phyloP scores from a whole-genome alignment of 768 basidiomycete species.

The Auriscalpium vulgare region DNA sequence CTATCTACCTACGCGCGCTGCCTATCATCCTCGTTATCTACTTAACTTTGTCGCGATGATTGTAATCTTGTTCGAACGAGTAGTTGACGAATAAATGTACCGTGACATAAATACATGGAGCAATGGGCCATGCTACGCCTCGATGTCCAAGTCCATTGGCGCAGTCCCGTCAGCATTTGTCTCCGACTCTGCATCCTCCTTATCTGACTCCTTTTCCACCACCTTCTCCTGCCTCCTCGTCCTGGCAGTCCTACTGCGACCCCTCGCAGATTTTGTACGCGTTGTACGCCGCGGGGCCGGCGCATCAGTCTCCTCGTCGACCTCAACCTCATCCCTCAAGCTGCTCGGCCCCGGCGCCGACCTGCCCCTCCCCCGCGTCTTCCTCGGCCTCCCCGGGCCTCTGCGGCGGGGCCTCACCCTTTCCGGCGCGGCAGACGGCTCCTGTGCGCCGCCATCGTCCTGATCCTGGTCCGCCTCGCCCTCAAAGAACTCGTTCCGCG shows the following conservation, averaged over 20 bases:
- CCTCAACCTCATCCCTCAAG: constrained; percentile 12
- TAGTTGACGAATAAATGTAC: not conserved
- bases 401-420: not conserved
- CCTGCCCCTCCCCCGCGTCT: constrained; percentile 27
- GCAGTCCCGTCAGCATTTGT: constrained; percentile 27
- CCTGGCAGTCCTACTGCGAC: not conserved
- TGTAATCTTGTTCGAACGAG: not conserved
- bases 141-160: constrained; percentile 30
- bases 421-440: constrained; percentile 19
- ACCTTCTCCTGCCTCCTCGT: constrained; percentile 4
- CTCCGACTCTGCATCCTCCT: not conserved
- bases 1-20: not conserved
- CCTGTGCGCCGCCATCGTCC: constrained; percentile 19
- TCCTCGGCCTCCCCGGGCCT: constrained; percentile 17
- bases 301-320: constrained; percentile 22
- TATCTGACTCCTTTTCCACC: constrained; percentile 7
- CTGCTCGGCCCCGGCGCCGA: not conserved
- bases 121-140: constrained; percentile 13
- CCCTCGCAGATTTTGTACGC: constrained; percentile 2
- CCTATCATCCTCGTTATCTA: too few species aligned
- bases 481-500: constrained; percentile 67
- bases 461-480: constrained; percentile 40
- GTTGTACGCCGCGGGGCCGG: not conserved
- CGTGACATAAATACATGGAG: not conserved
- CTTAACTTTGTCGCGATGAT: too few species aligned